phyloP scores from a whole-genome alignment of 2,329 filamentous ascomycete species.

The Ophiostoma montium region DNA sequence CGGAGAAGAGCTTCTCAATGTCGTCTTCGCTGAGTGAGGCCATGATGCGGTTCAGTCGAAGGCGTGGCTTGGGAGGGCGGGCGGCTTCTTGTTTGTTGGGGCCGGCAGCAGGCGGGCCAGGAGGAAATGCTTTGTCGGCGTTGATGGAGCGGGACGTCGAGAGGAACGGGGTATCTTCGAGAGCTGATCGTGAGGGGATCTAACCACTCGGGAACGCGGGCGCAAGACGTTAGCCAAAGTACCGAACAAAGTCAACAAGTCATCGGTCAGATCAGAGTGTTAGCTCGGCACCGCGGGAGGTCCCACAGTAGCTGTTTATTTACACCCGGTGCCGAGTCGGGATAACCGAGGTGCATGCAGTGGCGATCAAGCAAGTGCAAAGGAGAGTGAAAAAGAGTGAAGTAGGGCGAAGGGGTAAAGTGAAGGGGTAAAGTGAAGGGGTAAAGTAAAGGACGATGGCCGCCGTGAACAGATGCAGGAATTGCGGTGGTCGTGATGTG shows the following conservation, averaged over 20 bases:
- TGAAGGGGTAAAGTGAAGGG: no score
- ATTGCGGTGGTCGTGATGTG: no score
- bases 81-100: background rate
- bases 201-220: no score
- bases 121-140: conserved; percentile 43
- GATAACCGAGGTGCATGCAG: background rate
- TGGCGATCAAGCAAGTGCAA: background rate
- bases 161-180: conserved; percentile 5
- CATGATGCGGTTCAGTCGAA: conserved; percentile 45
- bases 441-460: no score
- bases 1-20: conserved; percentile 57
- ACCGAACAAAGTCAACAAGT: background rate
- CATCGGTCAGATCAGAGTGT: background rate
- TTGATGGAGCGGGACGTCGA: conserved; percentile 19
- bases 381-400: background rate
- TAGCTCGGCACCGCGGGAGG: background rate
- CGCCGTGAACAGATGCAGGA: no score
- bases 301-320: background rate
- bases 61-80: conserved; percentile 20
- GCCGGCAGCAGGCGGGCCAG: conserved; percentile 29
- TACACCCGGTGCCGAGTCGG: background rate
- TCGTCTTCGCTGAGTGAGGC: conserved; percentile 43
- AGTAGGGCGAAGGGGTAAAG: no score
- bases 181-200: background rate
- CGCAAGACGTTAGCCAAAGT: background rate